Conservation (phyloP, 768 basidiomycete genomes). For the Pleurotus platypus region DNA sequence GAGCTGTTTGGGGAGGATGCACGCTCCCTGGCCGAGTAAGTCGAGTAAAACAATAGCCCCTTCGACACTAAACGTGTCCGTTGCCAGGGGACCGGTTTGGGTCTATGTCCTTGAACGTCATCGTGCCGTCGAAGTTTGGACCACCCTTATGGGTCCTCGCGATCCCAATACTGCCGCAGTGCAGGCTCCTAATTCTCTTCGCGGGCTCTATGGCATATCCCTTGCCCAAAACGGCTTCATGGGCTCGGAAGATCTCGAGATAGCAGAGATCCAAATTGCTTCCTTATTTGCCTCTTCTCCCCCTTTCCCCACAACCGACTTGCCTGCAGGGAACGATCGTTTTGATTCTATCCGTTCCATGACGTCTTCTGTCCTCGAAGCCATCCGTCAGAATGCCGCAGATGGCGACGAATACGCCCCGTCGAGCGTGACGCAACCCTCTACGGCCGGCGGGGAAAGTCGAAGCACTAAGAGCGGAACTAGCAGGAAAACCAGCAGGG, state of each 20-base stretch:
- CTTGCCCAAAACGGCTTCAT: constrained; percentile 62
- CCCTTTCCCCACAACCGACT: constrained; percentile 67
- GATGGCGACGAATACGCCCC: constrained; percentile 34
- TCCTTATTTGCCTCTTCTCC: constrained; percentile 82
- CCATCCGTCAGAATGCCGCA: constrained; percentile 27
- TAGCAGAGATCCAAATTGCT: constrained; percentile 77
- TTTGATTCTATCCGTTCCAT: constrained; percentile 38
- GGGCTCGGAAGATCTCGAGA: constrained; percentile 61
- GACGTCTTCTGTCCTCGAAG: constrained; percentile 45
- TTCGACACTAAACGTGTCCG: neutral
- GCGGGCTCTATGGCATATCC: constrained; percentile 63
- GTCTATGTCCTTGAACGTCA: constrained; percentile 85
- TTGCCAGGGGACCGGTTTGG: constrained; percentile 77
- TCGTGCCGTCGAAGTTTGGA: constrained; percentile 77
- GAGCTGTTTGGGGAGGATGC: constrained; percentile 82
- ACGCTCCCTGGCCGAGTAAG: constrained; percentile 72
- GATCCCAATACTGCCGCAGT: constrained; percentile 56
- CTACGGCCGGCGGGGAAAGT: constrained; percentile 37
- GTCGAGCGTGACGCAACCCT: constrained; percentile 39
- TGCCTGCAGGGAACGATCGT: constrained; percentile 35
- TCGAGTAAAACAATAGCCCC: constrained; percentile 14
- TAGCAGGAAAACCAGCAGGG: constrained; percentile 30
- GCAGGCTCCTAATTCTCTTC: constrained; percentile 62
- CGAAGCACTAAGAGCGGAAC: constrained; percentile 30
- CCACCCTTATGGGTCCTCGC: constrained; percentile 67